phyloP scores from a whole-genome alignment of 2,329 filamentous ascomycete genomes.

The Arthrinium puccinioides region DNA sequence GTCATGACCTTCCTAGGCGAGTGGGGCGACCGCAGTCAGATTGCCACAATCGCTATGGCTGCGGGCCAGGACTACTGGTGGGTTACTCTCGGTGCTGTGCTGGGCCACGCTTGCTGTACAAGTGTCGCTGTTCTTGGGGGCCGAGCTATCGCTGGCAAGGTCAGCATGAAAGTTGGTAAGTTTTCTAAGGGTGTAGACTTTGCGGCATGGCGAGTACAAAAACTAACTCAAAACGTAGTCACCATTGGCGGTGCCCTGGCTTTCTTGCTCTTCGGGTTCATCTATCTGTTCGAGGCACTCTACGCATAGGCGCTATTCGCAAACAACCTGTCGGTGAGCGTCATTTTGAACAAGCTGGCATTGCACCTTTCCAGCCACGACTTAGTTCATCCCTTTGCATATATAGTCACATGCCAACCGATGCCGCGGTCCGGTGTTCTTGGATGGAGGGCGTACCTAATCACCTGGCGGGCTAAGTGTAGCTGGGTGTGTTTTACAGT shows the following conservation, averaged over 20 bases:
- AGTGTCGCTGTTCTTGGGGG: slow-evolving; percentile 87
- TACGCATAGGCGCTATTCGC: too few relatives aligned
- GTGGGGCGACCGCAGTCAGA: slow-evolving; percentile 96
- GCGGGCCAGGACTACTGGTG: slow-evolving; percentile 98
- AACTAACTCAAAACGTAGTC: slow-evolving; percentile 44
- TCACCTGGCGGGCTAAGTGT: too few relatives aligned
- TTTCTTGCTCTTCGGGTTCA: slow-evolving; percentile 84
- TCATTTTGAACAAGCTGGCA: too few relatives aligned
- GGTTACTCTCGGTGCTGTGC: slow-evolving; percentile 84
- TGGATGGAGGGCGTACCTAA: too few relatives aligned
- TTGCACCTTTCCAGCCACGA: too few relatives aligned
- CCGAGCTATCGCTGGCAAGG: slow-evolving; percentile 82
- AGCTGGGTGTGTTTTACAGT: too few relatives aligned
- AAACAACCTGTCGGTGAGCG: too few relatives aligned
- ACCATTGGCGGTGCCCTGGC: slow-evolving; percentile 86
- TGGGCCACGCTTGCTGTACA: slow-evolving; percentile 85
- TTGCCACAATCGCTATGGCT: slow-evolving; percentile 98
- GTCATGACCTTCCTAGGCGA: slow-evolving; percentile 98
- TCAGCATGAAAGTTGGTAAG: slow-evolving; percentile 94
- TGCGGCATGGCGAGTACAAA: too few relatives aligned
- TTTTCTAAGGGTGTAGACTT: too few relatives aligned
- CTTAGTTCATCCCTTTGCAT: too few relatives aligned
- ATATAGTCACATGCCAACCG: too few relatives aligned
- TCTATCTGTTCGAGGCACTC: slow-evolving; percentile 81
- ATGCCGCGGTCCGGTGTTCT: too few relatives aligned